Evolutionary conservation across 495 filamentous ascomycete species (phyloP).

Genomic region (Trichoderma erinaceum): DNA sequence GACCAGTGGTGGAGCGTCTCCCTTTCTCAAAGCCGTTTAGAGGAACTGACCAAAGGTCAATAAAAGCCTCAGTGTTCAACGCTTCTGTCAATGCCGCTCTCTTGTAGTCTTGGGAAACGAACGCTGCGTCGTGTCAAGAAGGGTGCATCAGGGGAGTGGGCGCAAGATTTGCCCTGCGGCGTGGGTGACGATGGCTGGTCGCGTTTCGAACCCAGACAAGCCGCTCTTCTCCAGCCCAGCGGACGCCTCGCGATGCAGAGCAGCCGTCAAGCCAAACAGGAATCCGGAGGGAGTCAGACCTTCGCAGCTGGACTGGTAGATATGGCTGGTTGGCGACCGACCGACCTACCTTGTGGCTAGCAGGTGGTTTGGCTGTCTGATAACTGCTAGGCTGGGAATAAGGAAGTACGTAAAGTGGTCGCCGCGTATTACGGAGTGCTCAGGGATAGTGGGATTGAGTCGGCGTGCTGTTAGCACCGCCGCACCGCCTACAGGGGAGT

Average conservation of each 20-base stretch:
- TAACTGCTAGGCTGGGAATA: neutral
- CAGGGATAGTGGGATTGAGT: conserved; percentile 3
- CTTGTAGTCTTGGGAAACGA: neutral
- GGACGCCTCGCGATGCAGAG: neutral
- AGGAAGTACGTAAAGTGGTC: neutral
- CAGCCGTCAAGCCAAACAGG: neutral
- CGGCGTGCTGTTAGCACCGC: conserved; percentile 1
- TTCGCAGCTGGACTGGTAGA: neutral
- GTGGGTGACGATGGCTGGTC: conserved; percentile 11
- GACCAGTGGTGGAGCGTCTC: neutral
- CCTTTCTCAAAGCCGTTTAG: neutral
- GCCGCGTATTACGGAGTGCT: neutral
- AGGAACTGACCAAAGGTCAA: neutral
- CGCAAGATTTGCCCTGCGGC: conserved; percentile 11
- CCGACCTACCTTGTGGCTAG: neutral
- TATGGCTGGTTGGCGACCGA: neutral
- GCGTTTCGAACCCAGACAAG: neutral
- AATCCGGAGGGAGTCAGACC: neutral
- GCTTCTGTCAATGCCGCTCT: neutral
- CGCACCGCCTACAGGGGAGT: conserved; percentile 9
- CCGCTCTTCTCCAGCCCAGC: neutral
- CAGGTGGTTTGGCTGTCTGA: neutral
- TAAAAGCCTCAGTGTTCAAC: neutral
- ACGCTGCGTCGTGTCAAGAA: conserved; percentile 4
- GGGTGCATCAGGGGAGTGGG: conserved; percentile 2